Conservation (phyloP, 2,329 filamentous ascomycete species). For the Calonectria pauciramosa region DNA sequence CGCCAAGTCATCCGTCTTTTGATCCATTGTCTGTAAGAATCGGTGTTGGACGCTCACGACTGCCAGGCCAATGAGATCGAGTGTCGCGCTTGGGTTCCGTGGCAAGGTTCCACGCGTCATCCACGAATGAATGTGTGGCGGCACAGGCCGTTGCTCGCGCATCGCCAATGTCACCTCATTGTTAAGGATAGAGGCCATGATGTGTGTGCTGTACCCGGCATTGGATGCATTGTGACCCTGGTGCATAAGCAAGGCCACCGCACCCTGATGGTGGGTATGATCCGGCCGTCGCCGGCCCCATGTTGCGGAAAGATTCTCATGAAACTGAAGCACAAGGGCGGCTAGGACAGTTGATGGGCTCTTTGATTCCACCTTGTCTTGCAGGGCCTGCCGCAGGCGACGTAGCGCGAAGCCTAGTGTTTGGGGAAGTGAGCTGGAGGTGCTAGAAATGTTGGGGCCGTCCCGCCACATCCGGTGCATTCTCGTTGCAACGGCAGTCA, state of each 20-base stretch:
- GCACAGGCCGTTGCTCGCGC: slow-evolving; percentile 5
- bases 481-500: slow-evolving; percentile 24
- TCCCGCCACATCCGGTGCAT: slow-evolving; percentile 19
- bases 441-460: not conserved
- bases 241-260: slow-evolving; percentile 19
- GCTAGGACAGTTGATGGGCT: slow-evolving; percentile 20
- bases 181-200: slow-evolving; percentile 14
- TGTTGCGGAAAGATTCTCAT: slow-evolving; percentile 23
- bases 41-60: slow-evolving; percentile 18
- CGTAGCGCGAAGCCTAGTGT: slow-evolving; percentile 15
- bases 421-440: not conserved
- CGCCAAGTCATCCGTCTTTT: not conserved
- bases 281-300: slow-evolving; percentile 1
- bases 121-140: slow-evolving; percentile 16
- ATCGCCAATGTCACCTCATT: slow-evolving; percentile 19
- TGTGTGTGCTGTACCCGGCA: not conserved
- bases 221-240: not conserved
- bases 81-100: slow-evolving; percentile 14
- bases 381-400: slow-evolving; percentile 16
- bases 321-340: slow-evolving; percentile 24
- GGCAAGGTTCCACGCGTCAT: not conserved
- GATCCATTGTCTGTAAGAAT: not conserved
- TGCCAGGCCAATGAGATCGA: slow-evolving; percentile 23
- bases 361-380: slow-evolving; percentile 13
- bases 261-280: slow-evolving; percentile 22